Base-by-base conservation (phyloP, 2,329 filamentous ascomycete genomes). In the Albophoma yamanashiensis region DNA sequence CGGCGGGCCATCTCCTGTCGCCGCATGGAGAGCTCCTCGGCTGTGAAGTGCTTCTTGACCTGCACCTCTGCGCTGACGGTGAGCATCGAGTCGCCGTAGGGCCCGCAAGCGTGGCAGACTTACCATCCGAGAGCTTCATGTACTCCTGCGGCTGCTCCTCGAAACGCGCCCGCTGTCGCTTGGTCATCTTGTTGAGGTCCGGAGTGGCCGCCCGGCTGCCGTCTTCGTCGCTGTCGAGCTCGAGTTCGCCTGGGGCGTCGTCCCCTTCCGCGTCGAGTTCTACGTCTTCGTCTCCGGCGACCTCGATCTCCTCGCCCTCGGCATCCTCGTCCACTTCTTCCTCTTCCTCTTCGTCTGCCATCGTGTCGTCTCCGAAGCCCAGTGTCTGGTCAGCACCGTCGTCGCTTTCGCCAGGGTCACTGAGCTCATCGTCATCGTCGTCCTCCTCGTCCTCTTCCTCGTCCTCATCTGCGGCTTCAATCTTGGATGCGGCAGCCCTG, bases 111-210 rank as follows among this genome's bases (percentile, higher is more conserved):
- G 40, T n/a, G 8, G 17, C 20, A 22, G 22, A 67, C 79, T 63
- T 72, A 81, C 82, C 82, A 70, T 86, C 82, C 3, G 83, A 85
- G 0, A 86, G 70, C 69, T 85, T 85, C 79, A 85, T 79, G 67
- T 77, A 82, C 66, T 80, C 79, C 68, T 77, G 79, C 53, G 75
- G 78, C 64, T 71, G 77, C 43, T 84, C 82, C 58, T 83, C 82
- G 57, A 85, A 84, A 20, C 82, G 78, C 34, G 83, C 83, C 45
- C 83, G 75, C 67, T 86, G 83, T 27, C 83, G 76, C 66, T 82
- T 82, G 5, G 83, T 86, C 80, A 86, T 82, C 71, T 83, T 84
- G 42, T 80, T 76, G 40, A 85, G 69, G 65, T 85, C 81, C 0
- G 79, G 81, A 5, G 80, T 79, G 50, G 75, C 82, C 6, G 72